These are phyloP conservation scores for Aciculoconidium aculeatum DNA, from an alignment of 805 yeast species.

Conservation along the genomic window DNA sequence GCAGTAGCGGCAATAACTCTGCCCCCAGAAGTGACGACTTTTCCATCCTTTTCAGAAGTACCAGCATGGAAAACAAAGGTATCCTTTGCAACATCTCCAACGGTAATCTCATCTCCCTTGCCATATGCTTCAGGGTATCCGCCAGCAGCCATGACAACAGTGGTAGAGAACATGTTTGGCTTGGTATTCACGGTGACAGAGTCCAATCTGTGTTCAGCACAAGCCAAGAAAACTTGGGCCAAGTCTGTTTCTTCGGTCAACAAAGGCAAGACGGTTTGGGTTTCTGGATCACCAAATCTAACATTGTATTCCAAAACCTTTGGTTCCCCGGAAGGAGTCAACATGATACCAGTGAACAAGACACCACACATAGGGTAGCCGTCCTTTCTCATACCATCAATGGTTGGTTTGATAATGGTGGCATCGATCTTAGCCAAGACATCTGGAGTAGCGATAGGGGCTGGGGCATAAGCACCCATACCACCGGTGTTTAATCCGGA, in stretches of 20 bases:
- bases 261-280: slow-evolving; percentile 91
- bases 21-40: slow-evolving; percentile 85
- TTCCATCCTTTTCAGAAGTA: slow-evolving; percentile 55
- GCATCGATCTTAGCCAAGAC: slow-evolving; percentile 65
- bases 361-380: slow-evolving; percentile 95
- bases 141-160: slow-evolving; percentile 94
- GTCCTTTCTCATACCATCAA: slow-evolving; percentile 93
- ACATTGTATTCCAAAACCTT: slow-evolving; percentile 95
- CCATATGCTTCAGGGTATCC: slow-evolving; percentile 89
- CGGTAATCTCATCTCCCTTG: slow-evolving; percentile 80
- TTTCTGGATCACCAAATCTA: slow-evolving; percentile 98
- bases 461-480: slow-evolving; percentile 99
- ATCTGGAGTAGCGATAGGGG: slow-evolving; percentile 85
- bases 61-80: slow-evolving; percentile 95
- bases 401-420: slow-evolving; percentile 81
- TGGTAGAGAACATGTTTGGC: slow-evolving; percentile 63
- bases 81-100: slow-evolving; percentile 46
- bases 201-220: slow-evolving; percentile 91
- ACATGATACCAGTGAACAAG: slow-evolving; percentile 91
- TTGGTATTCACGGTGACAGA: slow-evolving; percentile 58
- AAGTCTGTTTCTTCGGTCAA: slow-evolving; percentile 81
- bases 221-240: slow-evolving; percentile 87
- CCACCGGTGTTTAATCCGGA: slow-evolving; percentile 97
- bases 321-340: slow-evolving; percentile 76
- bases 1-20: slow-evolving; percentile 96